phyloP scores from a whole-genome alignment of 176 grass and related monocot genomes.

The Triticum monococcum region DNA sequence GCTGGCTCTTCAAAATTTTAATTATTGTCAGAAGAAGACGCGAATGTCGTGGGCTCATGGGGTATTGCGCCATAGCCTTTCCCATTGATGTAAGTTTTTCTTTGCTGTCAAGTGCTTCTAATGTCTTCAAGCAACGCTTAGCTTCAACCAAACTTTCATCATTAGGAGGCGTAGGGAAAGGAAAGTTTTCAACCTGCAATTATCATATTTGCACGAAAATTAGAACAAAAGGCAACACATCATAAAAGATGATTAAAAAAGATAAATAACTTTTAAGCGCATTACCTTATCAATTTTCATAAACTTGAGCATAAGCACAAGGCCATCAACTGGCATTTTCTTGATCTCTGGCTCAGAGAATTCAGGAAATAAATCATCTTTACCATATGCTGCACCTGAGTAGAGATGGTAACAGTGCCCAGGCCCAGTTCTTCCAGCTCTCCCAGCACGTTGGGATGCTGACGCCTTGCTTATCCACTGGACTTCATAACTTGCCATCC shows the following conservation, averaged over 20 bases:
- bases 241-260: constrained; percentile 23
- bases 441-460: constrained; percentile 74
- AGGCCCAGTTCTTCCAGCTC: constrained; percentile 85
- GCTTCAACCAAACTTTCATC: constrained; percentile 80
- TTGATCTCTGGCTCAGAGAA: constrained; percentile 73
- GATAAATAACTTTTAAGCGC: background rate
- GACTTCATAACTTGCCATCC: constrained; percentile 75
- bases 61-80: constrained; percentile 81
- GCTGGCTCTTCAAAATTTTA: constrained; percentile 58
- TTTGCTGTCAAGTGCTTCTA: constrained; percentile 70
- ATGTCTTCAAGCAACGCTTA: constrained; percentile 66
- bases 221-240: background rate
- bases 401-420: constrained; percentile 89
- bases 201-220: constrained; percentile 13
- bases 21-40: constrained; percentile 81
- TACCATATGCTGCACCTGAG: constrained; percentile 77
- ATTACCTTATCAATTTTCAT: constrained; percentile 85
- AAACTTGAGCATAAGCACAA: constrained; percentile 89
- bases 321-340: constrained; percentile 80
- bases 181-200: constrained; percentile 84
- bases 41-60: constrained; percentile 89
- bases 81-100: constrained; percentile 69
- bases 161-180: constrained; percentile 79
- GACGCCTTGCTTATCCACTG: constrained; percentile 96
- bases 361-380: constrained; percentile 81